Evolutionary conservation across 495 filamentous ascomycete genomes (phyloP).

Genomic region (Tuber microsphaerosporum): DNA sequence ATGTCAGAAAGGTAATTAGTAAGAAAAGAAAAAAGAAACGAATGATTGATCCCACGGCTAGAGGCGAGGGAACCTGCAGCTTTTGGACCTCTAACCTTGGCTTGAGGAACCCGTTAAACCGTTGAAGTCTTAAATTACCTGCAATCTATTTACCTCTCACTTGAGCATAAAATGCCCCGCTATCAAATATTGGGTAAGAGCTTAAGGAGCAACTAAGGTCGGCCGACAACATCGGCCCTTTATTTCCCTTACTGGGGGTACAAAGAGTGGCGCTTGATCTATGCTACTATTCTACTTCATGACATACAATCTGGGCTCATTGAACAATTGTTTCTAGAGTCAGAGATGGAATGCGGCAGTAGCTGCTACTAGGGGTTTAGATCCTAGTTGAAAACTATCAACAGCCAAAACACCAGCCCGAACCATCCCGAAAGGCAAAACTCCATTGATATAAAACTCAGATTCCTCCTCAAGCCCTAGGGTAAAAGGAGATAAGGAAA

Average conservation of each 20-base stretch:
- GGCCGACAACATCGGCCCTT: background rate
- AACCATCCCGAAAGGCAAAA: slow-evolving; percentile 1
- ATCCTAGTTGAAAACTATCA: slow-evolving; percentile 6
- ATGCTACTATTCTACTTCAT: background rate
- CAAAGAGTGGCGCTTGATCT: background rate
- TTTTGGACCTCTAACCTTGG: background rate
- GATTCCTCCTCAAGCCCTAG: background rate
- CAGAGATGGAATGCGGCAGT: background rate
- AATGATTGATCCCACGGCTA: background rate
- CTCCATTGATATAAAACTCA: background rate
- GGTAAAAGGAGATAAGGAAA: background rate
- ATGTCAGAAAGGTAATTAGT: background rate
- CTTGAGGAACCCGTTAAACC: background rate
- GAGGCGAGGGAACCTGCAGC: background rate
- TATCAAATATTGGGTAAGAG: background rate
- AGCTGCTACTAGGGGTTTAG: background rate
- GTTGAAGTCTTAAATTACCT: background rate
- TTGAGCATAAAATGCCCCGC: background rate
- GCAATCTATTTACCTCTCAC: background rate
- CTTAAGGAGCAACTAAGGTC: background rate
- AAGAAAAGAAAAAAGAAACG: background rate
- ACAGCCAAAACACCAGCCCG: slow-evolving; percentile 5
- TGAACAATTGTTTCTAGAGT: background rate
- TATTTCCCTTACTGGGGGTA: background rate
- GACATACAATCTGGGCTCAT: background rate